Base-by-base conservation (phyloP, 805 yeast genomes). In the Lachancea meyersii region DNA sequence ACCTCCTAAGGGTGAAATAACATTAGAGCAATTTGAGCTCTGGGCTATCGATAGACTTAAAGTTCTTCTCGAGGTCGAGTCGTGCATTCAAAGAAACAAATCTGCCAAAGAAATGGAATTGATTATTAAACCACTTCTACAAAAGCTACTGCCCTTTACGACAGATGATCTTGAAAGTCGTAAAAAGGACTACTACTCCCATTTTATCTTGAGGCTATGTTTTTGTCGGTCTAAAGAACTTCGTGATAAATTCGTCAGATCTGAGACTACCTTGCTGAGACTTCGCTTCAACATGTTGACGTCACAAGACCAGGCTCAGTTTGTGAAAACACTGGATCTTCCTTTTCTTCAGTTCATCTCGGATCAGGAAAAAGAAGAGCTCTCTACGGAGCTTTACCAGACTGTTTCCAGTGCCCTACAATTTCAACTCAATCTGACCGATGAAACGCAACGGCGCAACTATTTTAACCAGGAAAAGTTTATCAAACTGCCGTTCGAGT, bases 1-100 rank as follows among this genome's bases (percentile, higher is more conserved):
- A 5, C 93, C 95, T 9, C 97, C 97, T 0, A 65, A 73, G 24
- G 79, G 81, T 11, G 97, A 93, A 63, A 80, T 93, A 54, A 86
- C 97, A 0, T 64, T 93, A 14, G 97, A 89, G 49, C 86, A 93
- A 55, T 93, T 93, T 63, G 98, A 93, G 65, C 72, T 73, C 4
- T 93, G 97, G 96, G 97, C 97, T 4, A 82, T 93, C 42, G 97
- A 91, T 57, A 69, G 99, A 46, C 70, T 91, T 48, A 80, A 82
- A 57, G 77, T 93, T 7, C 70, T 93, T 45, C 75, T 88, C 42
- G 96, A 87, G 58, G 81, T 93, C 39, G 97, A 91, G 55, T 75
- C 86, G 1, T 77, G 84, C 49, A 55, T 73, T 33, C 77, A 82
- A 19, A 72, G 94, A 52, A 79, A 80, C 46, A 78, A 79, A 54